Evolutionary conservation across 1,284 basidiomycete species (phyloP), one percentile per base, ranked within the genome.

Genomic region (Gastroboletus turbinatus): DNA sequence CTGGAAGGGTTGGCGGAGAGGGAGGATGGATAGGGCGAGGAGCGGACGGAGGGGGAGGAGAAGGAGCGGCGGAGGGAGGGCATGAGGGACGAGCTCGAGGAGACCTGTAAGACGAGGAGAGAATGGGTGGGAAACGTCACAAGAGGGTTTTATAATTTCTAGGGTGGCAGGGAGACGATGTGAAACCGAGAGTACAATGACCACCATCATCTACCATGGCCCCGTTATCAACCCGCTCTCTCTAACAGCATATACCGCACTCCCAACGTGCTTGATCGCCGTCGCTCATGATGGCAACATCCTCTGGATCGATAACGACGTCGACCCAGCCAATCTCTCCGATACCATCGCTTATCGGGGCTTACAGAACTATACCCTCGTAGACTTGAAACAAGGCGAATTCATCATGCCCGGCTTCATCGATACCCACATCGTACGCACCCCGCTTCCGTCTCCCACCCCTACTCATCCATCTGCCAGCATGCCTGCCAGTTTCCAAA

Each of bases 401-500:
- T 95, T 96, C 70, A 68, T 97, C 52, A 84, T 92, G 65, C 94
- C 95, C 4, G 94, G 94, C 16, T 87, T 96, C 67, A 78, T 96
- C 53, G 94, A 96, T 75, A 96, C 94, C 27, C 94, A 96, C 71
- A 92, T 87, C 29, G 90, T 92, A 65, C 71, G 83, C 69, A 42
- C 29, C 9, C 19, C 11, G 5, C 13, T 16, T 25, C 3, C 17
- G 14, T 45, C 30, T 13, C 17, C 17, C 25, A 1, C 16, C 29
- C 30, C 16, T 27, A n/a, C 50, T 57, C 54, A 56, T n/a, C 30
- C 32, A 7, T 44, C 32, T 25, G 44, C 17, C 46, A 94, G 91
- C 93, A 96, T 75, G 94, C 91, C 14, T 88, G 91, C 16, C 93
- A 95, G 69, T 82, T 90, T 60, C 90, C 93, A 21, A 97, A 95